Percentiles rank a stretch among this genome's conserved stretches.
phyloP scores from a whole-genome alignment of 768 basidiomycete genomes.

The Russula abietina region DNA sequence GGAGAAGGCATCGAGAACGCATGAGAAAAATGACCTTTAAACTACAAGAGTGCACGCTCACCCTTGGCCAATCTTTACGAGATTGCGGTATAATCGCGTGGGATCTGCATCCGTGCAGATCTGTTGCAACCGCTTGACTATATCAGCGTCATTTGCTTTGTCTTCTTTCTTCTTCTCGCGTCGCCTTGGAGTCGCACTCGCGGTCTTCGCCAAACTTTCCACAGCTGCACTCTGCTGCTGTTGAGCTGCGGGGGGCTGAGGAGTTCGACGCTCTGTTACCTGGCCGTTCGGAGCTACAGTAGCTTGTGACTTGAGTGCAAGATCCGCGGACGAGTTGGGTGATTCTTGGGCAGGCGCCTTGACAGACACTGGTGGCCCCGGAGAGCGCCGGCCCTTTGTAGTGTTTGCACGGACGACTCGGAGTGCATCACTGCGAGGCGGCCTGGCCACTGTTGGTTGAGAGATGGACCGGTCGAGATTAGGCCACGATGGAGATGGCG shows the following conservation, averaged over 20 bases:
- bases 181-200: conserved; percentile 77
- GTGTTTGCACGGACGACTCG: conserved; percentile 68
- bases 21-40: not conserved
- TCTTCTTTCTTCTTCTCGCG: conserved; percentile 38
- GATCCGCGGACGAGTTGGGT: conserved; percentile 18
- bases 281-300: not conserved
- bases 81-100: conserved; percentile 82
- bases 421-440: conserved; percentile 32
- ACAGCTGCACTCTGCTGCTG: conserved; percentile 60
- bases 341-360: conserved; percentile 20
- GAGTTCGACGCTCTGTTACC: conserved; percentile 32
- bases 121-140: conserved; percentile 81
- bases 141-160: conserved; percentile 78
- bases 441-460: conserved; percentile 56
- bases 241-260: conserved; percentile 31
- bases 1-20: not conserved
- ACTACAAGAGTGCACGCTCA: conserved; percentile 36
- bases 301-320: conserved; percentile 12
- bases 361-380: conserved; percentile 29
- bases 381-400: conserved; percentile 53
- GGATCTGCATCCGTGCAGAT: conserved; percentile 99
- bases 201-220: conserved; percentile 56
- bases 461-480: conserved; percentile 85
- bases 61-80: conserved; percentile 98
- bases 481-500: conserved; percentile 63